Percentiles rank a stretch among this genome's conserved stretches.
These are phyloP conservation scores for Lactarius hengduanensis DNA, from an alignment of 768 basidiomycete genomes.

Conservation along the genomic window DNA sequence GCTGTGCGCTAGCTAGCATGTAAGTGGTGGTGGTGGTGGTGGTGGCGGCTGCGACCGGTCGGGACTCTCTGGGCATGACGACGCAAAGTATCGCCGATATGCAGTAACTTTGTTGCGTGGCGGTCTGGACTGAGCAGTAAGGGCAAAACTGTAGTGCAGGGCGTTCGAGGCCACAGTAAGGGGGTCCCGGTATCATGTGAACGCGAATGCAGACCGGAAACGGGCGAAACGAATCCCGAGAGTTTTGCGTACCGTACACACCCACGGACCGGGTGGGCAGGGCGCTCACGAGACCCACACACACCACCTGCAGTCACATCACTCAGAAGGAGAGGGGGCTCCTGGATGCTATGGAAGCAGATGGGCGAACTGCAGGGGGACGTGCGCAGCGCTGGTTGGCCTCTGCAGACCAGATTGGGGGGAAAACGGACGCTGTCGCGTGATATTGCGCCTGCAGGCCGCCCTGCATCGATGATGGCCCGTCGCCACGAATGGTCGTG, in stretches of 20 bases:
- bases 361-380: background rate
- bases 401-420: background rate
- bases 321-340: background rate
- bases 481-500: background rate
- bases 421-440: background rate
- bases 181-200: too few species aligned
- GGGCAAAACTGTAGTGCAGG: background rate
- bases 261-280: background rate
- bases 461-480: background rate
- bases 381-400: background rate
- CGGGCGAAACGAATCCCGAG: too few species aligned
- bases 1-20: background rate
- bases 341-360: background rate
- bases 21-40: background rate
- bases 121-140: too few species aligned
- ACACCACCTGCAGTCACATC: background rate
- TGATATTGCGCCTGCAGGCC: background rate
- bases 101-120: too few species aligned
- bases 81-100: background rate
- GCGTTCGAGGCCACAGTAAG: background rate
- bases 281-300: background rate
- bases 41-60: background rate
- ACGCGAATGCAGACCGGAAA: too few species aligned
- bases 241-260: too few species aligned
- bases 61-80: background rate